Conservation (phyloP, 768 basidiomycete species). For the Calocybe gangraenosa region DNA sequence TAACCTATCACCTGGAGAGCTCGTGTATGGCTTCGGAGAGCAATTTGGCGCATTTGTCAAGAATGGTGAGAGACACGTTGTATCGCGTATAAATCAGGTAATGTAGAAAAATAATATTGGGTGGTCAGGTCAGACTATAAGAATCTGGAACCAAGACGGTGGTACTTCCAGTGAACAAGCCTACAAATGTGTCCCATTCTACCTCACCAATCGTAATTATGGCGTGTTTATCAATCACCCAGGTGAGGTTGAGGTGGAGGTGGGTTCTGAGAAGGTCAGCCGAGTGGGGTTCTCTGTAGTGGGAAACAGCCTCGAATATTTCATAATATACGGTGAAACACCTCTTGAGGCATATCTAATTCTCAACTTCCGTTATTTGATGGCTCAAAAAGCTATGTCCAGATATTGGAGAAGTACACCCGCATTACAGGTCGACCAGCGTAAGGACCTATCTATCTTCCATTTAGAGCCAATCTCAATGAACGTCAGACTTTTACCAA, state of each 20-base stretch:
- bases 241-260: constrained; percentile 73
- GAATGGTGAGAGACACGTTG: constrained; percentile 49
- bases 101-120: background rate
- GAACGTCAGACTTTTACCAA: constrained; percentile 51
- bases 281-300: constrained; percentile 63
- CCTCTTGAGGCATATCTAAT: constrained; percentile 52
- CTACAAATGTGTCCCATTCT: constrained; percentile 67
- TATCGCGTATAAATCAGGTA: constrained; percentile 13
- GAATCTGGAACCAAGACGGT: constrained; percentile 73
- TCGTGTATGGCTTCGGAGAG: constrained; percentile 72
- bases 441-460: constrained; percentile 28
- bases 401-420: constrained; percentile 62
- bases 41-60: constrained; percentile 73
- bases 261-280: constrained; percentile 62
- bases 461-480: constrained; percentile 13
- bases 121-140: constrained; percentile 47
- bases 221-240: constrained; percentile 76
- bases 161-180: constrained; percentile 69
- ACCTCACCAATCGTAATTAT: constrained; percentile 66
- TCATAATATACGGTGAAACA: constrained; percentile 64
- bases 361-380: background rate
- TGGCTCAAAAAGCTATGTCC: background rate
- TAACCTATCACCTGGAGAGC: constrained; percentile 63
- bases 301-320: constrained; percentile 64
- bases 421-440: constrained; percentile 62